phyloP scores from a whole-genome alignment of 208 protist species.

The Strigomonas oncopelti region DNA sequence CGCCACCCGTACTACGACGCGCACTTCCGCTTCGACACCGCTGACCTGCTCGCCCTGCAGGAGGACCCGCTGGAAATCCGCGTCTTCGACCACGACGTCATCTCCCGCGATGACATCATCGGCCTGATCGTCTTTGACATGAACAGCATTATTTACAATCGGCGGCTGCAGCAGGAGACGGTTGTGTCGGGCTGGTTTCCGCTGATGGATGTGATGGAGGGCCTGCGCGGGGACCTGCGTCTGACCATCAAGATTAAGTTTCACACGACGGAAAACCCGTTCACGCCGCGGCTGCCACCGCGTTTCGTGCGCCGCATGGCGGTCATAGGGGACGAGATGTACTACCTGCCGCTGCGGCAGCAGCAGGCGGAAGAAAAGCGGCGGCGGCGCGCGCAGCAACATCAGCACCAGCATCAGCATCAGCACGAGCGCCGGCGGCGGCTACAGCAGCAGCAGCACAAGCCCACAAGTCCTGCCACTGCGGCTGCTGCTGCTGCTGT shows the following conservation, averaged over 20 bases:
- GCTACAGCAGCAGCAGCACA: slow-evolving; percentile 6
- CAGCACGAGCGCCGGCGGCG: not conserved
- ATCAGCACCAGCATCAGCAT: not conserved
- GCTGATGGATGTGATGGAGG: slow-evolving; percentile 76
- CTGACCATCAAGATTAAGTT: slow-evolving; percentile 90
- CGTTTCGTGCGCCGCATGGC: slow-evolving; percentile 45
- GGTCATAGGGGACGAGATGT: no score
- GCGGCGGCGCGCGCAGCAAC: not conserved
- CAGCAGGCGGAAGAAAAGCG: not conserved
- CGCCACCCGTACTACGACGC: slow-evolving; percentile 81
- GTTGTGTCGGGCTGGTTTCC: slow-evolving; percentile 89
- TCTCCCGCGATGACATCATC: slow-evolving; percentile 93
- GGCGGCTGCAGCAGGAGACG: slow-evolving; percentile 3
- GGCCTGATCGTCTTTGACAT: slow-evolving; percentile 92
- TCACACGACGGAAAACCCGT: slow-evolving; percentile 82
- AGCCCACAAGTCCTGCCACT: no score
- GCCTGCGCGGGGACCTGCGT: slow-evolving; percentile 81
- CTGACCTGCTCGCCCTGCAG: slow-evolving; percentile 87
- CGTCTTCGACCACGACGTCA: slow-evolving; percentile 95
- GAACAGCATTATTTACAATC: slow-evolving; percentile 81
- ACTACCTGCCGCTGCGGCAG: not conserved
- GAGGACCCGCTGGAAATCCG: slow-evolving; percentile 92
- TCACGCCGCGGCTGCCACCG: slow-evolving; percentile 67
- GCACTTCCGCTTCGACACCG: slow-evolving; percentile 77
- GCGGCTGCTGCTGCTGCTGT: not conserved